These are phyloP conservation scores for Knufia petricola DNA, from an alignment of 2,329 filamentous ascomycete genomes.

Conservation along the genomic window DNA sequence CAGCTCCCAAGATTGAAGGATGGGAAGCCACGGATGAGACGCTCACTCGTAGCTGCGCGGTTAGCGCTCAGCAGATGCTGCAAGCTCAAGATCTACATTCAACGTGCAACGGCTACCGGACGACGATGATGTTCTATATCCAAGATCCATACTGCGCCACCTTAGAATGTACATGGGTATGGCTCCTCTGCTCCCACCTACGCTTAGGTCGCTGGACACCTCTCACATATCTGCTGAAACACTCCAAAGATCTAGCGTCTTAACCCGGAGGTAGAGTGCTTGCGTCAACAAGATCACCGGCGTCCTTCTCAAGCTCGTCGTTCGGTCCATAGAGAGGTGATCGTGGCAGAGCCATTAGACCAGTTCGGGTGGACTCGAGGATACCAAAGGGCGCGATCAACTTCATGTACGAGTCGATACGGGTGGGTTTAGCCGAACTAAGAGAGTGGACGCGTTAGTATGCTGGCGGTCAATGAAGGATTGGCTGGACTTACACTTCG, in stretches of 20 bases:
- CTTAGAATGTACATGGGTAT: too few relatives aligned
- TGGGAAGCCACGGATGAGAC: too few relatives aligned
- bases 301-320: slow-evolving; percentile 72
- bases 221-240: neutral
- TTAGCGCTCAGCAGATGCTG: too few relatives aligned
- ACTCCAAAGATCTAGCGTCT: neutral
- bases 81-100: too few relatives aligned
- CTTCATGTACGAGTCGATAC: slow-evolving; percentile 97
- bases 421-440: slow-evolving; percentile 80
- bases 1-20: too few relatives aligned
- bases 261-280: slow-evolving; percentile 89
- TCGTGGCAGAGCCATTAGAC: slow-evolving; percentile 90
- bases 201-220: neutral
- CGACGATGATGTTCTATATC: too few relatives aligned
- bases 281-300: slow-evolving; percentile 87
- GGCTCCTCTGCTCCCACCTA: neutral
- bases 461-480: neutral
- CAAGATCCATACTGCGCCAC: too few relatives aligned
- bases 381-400: slow-evolving; percentile 90
- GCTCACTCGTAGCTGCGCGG: too few relatives aligned
- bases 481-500: slow-evolving; percentile 61
- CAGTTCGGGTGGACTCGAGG: slow-evolving; percentile 87
- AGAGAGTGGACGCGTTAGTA: slow-evolving; percentile 7
- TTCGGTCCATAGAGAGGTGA: slow-evolving; percentile 71
- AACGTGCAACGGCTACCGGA: too few relatives aligned